phyloP scores from a whole-genome alignment of 2,329 filamentous ascomycete species.

The Monosporascus sp. region DNA sequence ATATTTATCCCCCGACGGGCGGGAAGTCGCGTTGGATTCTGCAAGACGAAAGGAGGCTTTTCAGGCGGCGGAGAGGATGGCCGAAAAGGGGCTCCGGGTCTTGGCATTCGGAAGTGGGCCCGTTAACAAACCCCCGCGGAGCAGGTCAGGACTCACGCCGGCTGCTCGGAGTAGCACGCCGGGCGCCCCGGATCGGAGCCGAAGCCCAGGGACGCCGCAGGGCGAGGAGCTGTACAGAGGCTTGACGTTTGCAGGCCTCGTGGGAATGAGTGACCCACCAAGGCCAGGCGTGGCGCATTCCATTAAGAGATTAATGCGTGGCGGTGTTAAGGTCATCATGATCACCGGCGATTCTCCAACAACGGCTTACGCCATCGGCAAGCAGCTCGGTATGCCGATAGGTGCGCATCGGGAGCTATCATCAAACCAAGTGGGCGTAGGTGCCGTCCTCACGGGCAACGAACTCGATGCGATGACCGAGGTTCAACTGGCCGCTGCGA shows the following conservation, averaged over 20 bases:
- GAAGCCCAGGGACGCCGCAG: slow-evolving; percentile 37
- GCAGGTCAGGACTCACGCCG: slow-evolving; percentile 31
- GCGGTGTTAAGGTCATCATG: slow-evolving; percentile 97
- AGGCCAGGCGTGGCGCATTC: slow-evolving; percentile 84
- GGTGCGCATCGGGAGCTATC: slow-evolving; percentile 46
- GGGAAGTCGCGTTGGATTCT: slow-evolving; percentile 80
- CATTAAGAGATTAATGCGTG: slow-evolving; percentile 84
- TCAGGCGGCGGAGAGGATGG: slow-evolving; percentile 79
- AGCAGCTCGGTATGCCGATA: slow-evolving; percentile 90
- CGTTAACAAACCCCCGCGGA: slow-evolving; percentile 42
- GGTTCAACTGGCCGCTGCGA: slow-evolving; percentile 74
- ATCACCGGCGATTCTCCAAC: slow-evolving; percentile 96
- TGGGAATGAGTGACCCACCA: slow-evolving; percentile 97
- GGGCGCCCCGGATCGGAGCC: slow-evolving; percentile 29
- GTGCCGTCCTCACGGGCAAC: slow-evolving; percentile 75
- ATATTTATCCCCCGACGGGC: slow-evolving; percentile 79
- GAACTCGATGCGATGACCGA: slow-evolving; percentile 92
- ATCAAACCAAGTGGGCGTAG: slow-evolving; percentile 53
- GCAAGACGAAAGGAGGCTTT: slow-evolving; percentile 67
- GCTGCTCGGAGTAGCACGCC: slow-evolving; percentile 48
- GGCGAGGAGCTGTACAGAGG: slow-evolving; percentile 72
- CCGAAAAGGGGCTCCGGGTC: slow-evolving; percentile 81
- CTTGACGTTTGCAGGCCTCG: slow-evolving; percentile 83
- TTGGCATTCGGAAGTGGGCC: slow-evolving; percentile 88
- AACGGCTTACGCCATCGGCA: slow-evolving; percentile 89